Base-by-base conservation (phyloP, 2,329 filamentous ascomycete species). In the Alternaria consortialis region DNA sequence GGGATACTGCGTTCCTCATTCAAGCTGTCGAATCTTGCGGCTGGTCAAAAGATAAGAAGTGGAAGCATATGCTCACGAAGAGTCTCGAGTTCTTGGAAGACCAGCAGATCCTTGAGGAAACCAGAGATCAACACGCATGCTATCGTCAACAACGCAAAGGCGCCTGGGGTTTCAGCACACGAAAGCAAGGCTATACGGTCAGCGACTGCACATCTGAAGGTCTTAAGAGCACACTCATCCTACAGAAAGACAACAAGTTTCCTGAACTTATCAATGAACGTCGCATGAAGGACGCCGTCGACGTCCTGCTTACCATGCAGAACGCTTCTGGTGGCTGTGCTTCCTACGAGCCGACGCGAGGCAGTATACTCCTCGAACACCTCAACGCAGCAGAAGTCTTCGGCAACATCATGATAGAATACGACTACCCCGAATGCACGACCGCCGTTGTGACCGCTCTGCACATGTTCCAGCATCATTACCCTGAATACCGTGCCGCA, bases 361-460 rank as follows among this genome's bases (percentile, higher is more conserved):
- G 91, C 2, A 90, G 91, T 9, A 85, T 91, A 67, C 87, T 86
- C 67, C 78, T 98, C 67, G 95, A 99, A 78, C 85, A 89, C 77
- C 86, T 99, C 43, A 99, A 99, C 73, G 94, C 94, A 0, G 95
- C 95, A 1, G 95, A 99, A 77, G 94, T 99, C 0, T 99, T 99
- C 78, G 94, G 93, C 13, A 87, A 90, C 20, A 99, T 99, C 81
- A 99, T 99, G 95, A 90, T 99, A 55, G 94, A 98, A 75, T 99
- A 99, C 77, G 93, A 97, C 77, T 98, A 99, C 74, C 93, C 94
- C 0, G 95, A 99, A 79, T 99, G 95, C 82, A 99, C 95, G 0
- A 98, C 95, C 2, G 94, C 95, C 1, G 93, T 93, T 31, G 91
- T 99, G 4, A 97, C 92, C 1, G 93, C 92, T 0, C 84, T 99